Evolutionary conservation across 1,284 basidiomycete genomes (phyloP).

Genomic region (Heliocybe sulcata): DNA sequence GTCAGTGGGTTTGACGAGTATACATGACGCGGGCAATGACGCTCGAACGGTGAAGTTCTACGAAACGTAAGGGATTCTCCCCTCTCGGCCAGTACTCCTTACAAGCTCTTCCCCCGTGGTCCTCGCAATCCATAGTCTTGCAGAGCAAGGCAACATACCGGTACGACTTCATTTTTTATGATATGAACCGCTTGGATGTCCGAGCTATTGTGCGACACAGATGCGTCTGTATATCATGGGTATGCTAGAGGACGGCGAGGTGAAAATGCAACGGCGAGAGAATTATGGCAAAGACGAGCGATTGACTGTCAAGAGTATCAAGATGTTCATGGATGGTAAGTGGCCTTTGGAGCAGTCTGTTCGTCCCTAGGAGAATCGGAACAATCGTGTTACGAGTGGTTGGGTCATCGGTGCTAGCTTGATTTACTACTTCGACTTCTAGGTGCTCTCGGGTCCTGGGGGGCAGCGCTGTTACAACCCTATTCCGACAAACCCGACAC

Average conservation of each 20-base stretch:
- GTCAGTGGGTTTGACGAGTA: slow-evolving; percentile 68
- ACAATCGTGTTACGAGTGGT: not conserved
- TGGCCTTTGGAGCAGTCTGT: no score
- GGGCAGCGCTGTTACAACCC: slow-evolving; percentile 81
- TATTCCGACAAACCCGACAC: slow-evolving; percentile 76
- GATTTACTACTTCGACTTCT: slow-evolving; percentile 1
- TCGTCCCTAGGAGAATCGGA: no score
- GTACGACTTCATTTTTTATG: slow-evolving; percentile 36
- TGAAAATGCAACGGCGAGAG: slow-evolving; percentile 52
- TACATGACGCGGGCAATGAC: slow-evolving; percentile 72
- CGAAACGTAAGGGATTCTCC: slow-evolving; percentile 55
- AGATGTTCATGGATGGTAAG: slow-evolving; percentile 75
- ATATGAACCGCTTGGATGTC: no score
- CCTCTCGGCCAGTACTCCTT: no score
- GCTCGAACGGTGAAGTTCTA: slow-evolving; percentile 58
- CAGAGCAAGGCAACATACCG: slow-evolving; percentile 55
- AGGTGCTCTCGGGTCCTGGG: slow-evolving; percentile 89
- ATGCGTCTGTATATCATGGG: slow-evolving; percentile 79
- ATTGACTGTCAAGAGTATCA: slow-evolving; percentile 72
- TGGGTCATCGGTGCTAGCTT: not conserved
- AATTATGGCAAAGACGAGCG: slow-evolving; percentile 56
- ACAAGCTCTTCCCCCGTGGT: not conserved
- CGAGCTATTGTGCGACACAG: no score
- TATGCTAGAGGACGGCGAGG: slow-evolving; percentile 55
- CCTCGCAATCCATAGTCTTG: slow-evolving; percentile 18